A percentile compares a stretch with the other conserved stretches of the same genome.
Evolutionary conservation across 169 alveolate genomes (phyloP).

Genomic region (Plasmodium chabaudi): DNA sequence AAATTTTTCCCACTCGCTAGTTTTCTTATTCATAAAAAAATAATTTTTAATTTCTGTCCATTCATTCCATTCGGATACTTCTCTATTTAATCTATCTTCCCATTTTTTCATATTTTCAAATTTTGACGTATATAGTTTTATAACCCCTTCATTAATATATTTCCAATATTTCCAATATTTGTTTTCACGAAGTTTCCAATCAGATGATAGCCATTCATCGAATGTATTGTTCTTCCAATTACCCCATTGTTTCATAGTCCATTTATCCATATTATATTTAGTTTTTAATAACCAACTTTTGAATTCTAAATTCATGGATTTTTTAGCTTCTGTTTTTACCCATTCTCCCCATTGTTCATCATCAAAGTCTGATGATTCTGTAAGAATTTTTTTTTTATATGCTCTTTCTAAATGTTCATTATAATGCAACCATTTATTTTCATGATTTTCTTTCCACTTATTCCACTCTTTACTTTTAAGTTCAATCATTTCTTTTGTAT

Average conservation of each 20-base stretch:
- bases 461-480: conserved; percentile 25
- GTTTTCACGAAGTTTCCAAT: conserved; percentile 17
- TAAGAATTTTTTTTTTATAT: conserved; percentile 17
- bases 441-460: conserved; percentile 3
- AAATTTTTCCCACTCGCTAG: conserved; percentile 12
- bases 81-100: conserved; percentile 16
- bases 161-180: conserved; percentile 33
- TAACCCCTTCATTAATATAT: conserved; percentile 12
- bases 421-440: conserved; percentile 48
- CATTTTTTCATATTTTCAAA: conserved; percentile 8
- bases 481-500: neutral
- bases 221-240: conserved; percentile 30
- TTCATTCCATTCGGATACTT: conserved; percentile 6
- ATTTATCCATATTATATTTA: conserved; percentile 19
- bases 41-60: conserved; percentile 21
- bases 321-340: neutral
- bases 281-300: conserved; percentile 34
- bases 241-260: conserved; percentile 10
- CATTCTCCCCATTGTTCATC: conserved; percentile 30
- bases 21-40: conserved; percentile 11
- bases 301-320: conserved; percentile 1
- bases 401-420: conserved; percentile 19
- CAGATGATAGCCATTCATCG: conserved; percentile 3
- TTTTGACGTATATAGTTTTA: neutral
- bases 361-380: conserved; percentile 8